Evolutionary conservation across 495 filamentous ascomycete genomes (phyloP).

Genomic region (Lentithecium fluviatile): DNA sequence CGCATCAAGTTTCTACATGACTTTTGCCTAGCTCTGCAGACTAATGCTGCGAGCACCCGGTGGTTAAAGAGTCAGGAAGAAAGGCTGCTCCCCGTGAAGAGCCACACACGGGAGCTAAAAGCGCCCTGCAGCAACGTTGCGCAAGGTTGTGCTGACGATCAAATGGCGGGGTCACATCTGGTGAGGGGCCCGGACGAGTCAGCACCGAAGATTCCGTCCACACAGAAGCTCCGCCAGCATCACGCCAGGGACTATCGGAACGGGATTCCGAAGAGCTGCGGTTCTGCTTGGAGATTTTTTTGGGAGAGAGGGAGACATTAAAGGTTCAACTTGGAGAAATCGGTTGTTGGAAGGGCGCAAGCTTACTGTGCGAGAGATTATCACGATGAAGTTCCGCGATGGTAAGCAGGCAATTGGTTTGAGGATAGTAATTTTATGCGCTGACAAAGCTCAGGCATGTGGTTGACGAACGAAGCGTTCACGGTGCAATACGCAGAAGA

Average conservation of each 20-base stretch:
- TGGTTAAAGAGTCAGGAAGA: too few species aligned
- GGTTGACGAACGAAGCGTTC: constrained; percentile 27
- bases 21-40: too few species aligned
- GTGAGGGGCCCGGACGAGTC: constrained; percentile 2
- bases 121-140: too few species aligned
- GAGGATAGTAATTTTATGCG: neutral
- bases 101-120: too few species aligned
- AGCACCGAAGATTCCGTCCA: constrained; percentile 17
- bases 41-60: too few species aligned
- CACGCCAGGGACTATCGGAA: constrained; percentile 8
- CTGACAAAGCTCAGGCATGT: constrained; percentile 32
- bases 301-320: neutral
- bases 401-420: constrained; percentile 9
- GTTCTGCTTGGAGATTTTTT: neutral
- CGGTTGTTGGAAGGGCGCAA: too few species aligned
- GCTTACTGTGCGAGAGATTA: neutral
- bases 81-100: too few species aligned
- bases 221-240: neutral
- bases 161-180: too few species aligned
- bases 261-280: neutral
- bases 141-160: too few species aligned
- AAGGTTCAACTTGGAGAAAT: too few species aligned
- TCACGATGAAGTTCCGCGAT: constrained; percentile 37
- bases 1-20: too few species aligned
- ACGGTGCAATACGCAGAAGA: constrained; percentile 36